Percentiles rank a stretch among this genome's conserved stretches.
Conservation (phyloP, 176 grass and related monocot genomes). For the Thalia dealbata region DNA sequence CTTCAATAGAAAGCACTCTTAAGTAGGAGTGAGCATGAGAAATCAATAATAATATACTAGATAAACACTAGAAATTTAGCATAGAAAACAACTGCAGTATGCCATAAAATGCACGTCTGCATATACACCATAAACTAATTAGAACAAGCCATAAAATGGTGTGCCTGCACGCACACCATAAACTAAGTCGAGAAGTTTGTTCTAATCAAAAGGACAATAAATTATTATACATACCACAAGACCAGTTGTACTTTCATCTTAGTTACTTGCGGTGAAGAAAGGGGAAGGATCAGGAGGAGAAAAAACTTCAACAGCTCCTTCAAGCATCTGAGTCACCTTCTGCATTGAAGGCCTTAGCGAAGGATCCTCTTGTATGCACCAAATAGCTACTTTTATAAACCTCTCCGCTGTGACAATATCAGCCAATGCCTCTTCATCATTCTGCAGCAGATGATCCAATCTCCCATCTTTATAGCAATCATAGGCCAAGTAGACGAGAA, state of each 20-base stretch:
- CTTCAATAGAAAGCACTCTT: too few species aligned
- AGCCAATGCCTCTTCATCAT: constrained; percentile 20
- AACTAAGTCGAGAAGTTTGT: too few species aligned
- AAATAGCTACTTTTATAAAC: constrained; percentile 18
- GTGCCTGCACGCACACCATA: too few species aligned
- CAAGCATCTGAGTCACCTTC: constrained; percentile 27
- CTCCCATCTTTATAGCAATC: constrained; percentile 12
- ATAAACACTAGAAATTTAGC: too few species aligned
- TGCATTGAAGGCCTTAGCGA: constrained; percentile 23
- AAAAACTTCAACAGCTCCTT: constrained; percentile 28
- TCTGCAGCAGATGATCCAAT: constrained; percentile 24
- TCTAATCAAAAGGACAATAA: too few species aligned
- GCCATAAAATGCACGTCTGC: too few species aligned
- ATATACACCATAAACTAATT: too few species aligned
- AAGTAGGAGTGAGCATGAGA: too few species aligned
- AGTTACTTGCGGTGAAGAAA: constrained; percentile 8
- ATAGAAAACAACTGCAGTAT: too few species aligned
- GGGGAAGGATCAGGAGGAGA: constrained; percentile 28
- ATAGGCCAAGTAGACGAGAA: constrained; percentile 35
- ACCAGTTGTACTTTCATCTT: not conserved
- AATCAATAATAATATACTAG: too few species aligned
- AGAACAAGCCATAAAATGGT: too few species aligned
- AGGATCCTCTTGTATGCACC: constrained; percentile 34
- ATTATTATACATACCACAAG: too few species aligned
- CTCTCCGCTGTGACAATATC: constrained; percentile 20